These are phyloP conservation scores for Trichopus zeylanicus DNA, from an alignment of 116 monocot genomes.

Conservation along the genomic window DNA sequence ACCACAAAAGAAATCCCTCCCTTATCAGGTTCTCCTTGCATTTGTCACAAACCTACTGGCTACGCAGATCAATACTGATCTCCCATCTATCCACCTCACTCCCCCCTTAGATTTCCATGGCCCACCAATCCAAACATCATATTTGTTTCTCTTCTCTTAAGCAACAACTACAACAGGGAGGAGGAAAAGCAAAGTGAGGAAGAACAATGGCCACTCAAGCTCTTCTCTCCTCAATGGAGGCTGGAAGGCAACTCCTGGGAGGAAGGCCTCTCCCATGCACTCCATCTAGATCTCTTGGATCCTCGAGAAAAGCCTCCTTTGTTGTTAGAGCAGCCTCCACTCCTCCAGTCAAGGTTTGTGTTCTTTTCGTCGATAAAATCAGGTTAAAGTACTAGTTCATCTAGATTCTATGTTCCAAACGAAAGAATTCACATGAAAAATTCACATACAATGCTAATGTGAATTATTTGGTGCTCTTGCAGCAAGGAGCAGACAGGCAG, in stretches of 20 bases:
- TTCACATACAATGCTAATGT: too few species aligned
- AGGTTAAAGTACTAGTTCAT: too few species aligned
- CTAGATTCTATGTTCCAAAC: too few species aligned
- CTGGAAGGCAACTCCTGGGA: slow-evolving; percentile 67
- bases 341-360: slow-evolving; percentile 70
- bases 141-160: neutral
- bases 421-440: too few species aligned
- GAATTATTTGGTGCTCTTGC: slow-evolving; percentile 7
- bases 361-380: too few species aligned
- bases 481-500: slow-evolving; percentile 81
- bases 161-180: neutral
- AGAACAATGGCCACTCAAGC: slow-evolving; percentile 64
- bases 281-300: slow-evolving; percentile 25
- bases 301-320: slow-evolving; percentile 35
- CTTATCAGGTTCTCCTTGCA: too few species aligned
- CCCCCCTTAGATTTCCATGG: too few species aligned
- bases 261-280: slow-evolving; percentile 45
- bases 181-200: too few species aligned
- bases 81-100: too few species aligned
- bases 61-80: too few species aligned
- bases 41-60: too few species aligned
- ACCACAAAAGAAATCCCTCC: too few species aligned
- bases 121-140: neutral
- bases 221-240: slow-evolving; percentile 83
- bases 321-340: slow-evolving; percentile 66